Evolutionary conservation across 345 rosid genomes (phyloP).

Genomic region (Arabidopsis suecica): DNA sequence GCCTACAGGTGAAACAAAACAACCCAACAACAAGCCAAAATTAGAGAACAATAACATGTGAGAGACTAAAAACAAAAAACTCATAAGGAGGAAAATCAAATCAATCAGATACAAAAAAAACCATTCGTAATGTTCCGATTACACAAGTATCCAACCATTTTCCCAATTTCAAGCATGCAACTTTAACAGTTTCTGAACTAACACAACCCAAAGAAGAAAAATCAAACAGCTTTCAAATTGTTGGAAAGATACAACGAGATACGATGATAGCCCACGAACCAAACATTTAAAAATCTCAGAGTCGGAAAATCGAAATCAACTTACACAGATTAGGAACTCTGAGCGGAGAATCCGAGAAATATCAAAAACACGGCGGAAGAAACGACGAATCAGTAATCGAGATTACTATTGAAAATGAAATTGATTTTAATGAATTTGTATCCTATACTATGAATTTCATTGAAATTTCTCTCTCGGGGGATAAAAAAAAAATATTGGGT

Average conservation of each 20-base stretch:
- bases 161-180: conserved; percentile 31
- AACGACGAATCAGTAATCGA: conserved; percentile 40
- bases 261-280: conserved; percentile 19
- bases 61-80: not conserved
- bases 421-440: not conserved
- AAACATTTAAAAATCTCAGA: conserved; percentile 28
- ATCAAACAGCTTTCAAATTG: conserved; percentile 9
- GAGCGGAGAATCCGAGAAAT: conserved; percentile 39
- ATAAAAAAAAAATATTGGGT: conserved; percentile 12
- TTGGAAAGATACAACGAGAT: not conserved
- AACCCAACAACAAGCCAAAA: conserved; percentile 39
- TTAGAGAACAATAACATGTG: conserved; percentile 26
- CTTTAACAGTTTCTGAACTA: conserved; percentile 26
- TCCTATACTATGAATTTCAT: conserved; percentile 14
- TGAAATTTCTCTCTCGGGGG: not conserved
- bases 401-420: conserved; percentile 9
- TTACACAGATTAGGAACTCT: conserved; percentile 40
- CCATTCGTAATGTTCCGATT: conserved; percentile 21
- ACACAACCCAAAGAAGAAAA: not conserved
- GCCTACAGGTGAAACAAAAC: conserved; percentile 39
- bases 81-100: not conserved
- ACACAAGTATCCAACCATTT: conserved; percentile 27
- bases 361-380: conserved; percentile 15
- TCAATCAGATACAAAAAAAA: not conserved
- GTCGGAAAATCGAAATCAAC: conserved; percentile 25